A percentile compares a stretch with the other conserved stretches of the same genome.
Conservation (phyloP, 495 filamentous ascomycete genomes). For the Aspergillus olivimuriae region DNA sequence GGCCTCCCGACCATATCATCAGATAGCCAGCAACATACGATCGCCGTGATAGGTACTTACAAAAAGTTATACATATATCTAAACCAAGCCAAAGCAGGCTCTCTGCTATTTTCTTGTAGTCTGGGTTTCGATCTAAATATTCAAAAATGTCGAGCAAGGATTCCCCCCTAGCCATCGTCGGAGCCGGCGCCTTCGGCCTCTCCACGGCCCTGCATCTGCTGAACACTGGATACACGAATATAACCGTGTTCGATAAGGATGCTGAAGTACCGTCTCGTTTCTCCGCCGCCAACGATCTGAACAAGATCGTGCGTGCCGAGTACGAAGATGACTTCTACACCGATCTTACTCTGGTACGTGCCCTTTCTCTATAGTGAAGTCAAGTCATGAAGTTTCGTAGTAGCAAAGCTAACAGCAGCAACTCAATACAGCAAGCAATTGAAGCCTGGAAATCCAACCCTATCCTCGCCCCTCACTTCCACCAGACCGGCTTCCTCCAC, state of each 20-base stretch:
- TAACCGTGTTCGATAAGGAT: slow-evolving; percentile 41
- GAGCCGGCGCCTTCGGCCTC: slow-evolving; percentile 44
- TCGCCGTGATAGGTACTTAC: too few relatives aligned
- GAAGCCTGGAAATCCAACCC: slow-evolving; percentile 43
- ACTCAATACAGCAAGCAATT: slow-evolving; percentile 39
- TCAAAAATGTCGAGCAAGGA: slow-evolving; percentile 9
- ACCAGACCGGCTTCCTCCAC: slow-evolving; percentile 49
- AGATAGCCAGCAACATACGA: too few relatives aligned
- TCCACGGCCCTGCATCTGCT: slow-evolving; percentile 45
- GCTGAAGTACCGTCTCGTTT: slow-evolving; percentile 31
- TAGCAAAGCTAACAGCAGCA: neutral
- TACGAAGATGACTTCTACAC: slow-evolving; percentile 52
- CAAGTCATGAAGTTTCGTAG: slow-evolving; percentile 3
- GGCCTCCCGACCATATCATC: too few relatives aligned
- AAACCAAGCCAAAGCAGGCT: too few relatives aligned
- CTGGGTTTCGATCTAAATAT: too few relatives aligned
- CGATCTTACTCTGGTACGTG: slow-evolving; percentile 38
- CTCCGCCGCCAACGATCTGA: slow-evolving; percentile 47
- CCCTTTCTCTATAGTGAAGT: too few relatives aligned
- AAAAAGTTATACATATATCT: too few relatives aligned
- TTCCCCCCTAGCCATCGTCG: slow-evolving; percentile 30
- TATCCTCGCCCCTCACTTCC: slow-evolving; percentile 48
- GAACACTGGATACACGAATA: slow-evolving; percentile 33
- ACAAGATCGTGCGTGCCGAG: slow-evolving; percentile 51
- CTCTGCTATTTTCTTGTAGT: too few relatives aligned